A percentile compares a stretch with the other conserved stretches of the same genome.
Evolutionary conservation across 768 basidiomycete genomes (phyloP).

Genomic region (Hericium alpestre): DNA sequence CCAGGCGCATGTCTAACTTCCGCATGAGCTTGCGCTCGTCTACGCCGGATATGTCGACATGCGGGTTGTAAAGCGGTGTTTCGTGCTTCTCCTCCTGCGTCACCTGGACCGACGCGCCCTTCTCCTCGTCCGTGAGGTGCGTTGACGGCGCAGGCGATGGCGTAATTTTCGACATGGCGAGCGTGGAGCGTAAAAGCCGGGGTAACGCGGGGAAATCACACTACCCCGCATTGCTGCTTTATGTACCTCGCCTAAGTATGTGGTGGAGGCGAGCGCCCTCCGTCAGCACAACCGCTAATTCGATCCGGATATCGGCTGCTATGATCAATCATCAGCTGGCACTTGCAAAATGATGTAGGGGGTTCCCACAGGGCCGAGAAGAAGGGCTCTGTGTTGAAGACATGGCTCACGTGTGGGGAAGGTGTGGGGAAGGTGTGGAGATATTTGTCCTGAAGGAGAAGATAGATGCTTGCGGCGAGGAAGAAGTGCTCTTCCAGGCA

Average conservation of each 20-base stretch:
- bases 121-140: constrained; percentile 17
- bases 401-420: background rate
- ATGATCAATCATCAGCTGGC: background rate
- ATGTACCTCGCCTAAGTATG: background rate
- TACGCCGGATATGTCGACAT: constrained; percentile 47
- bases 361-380: background rate
- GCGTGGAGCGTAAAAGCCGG: background rate
- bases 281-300: background rate
- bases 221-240: background rate
- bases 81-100: constrained; percentile 8
- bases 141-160: constrained; percentile 14
- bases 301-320: background rate
- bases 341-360: background rate
- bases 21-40: constrained; percentile 62
- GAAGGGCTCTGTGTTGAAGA: background rate
- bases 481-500: too few relatives aligned
- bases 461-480: too few relatives aligned
- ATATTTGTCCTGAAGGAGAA: background rate
- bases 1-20: constrained; percentile 57
- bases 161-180: background rate
- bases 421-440: background rate
- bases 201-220: background rate
- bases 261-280: background rate
- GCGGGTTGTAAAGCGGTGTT: constrained; percentile 25
- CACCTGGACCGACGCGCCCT: constrained; percentile 3